Evolutionary conservation across 2,329 filamentous ascomycete species (phyloP).

Genomic region (Fusarium buxicola): DNA sequence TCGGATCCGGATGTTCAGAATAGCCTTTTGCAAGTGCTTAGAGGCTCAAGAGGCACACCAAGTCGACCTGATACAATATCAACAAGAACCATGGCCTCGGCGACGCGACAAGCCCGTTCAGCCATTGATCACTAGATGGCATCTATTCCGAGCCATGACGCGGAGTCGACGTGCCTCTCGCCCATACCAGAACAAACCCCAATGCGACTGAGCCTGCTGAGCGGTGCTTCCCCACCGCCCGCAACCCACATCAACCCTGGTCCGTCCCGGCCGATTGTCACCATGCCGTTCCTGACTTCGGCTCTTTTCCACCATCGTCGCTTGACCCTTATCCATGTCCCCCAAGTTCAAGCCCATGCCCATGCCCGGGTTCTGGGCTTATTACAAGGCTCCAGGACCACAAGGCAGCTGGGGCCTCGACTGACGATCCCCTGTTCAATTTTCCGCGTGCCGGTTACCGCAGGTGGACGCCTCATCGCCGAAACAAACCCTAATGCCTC

Average conservation of each 20-base stretch:
- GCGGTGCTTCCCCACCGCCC: constrained; percentile 38
- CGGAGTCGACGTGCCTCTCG: constrained; percentile 24
- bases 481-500: constrained; percentile 30
- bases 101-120: constrained; percentile 2
- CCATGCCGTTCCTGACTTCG: constrained; percentile 46
- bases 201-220: constrained; percentile 18
- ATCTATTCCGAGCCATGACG: constrained; percentile 35
- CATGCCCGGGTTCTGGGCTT: constrained; percentile 33
- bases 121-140: constrained; percentile 9
- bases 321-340: constrained; percentile 26
- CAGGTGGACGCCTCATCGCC: constrained; percentile 19
- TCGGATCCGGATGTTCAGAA: constrained; percentile 15
- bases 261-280: constrained; percentile 43
- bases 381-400: constrained; percentile 14
- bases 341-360: constrained; percentile 27
- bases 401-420: constrained; percentile 21
- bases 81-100: constrained; percentile 2
- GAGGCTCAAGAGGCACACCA: constrained; percentile 15
- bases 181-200: constrained; percentile 13
- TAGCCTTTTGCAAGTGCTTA: constrained; percentile 34
- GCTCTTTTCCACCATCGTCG: constrained; percentile 32
- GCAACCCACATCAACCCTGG: constrained; percentile 34
- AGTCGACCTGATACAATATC: constrained; percentile 14
- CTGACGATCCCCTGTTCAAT: constrained; percentile 23
- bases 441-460: constrained; percentile 22